Conservation (phyloP, 1,139 yeast genomes). For the Saccharomyces hybrid region DNA sequence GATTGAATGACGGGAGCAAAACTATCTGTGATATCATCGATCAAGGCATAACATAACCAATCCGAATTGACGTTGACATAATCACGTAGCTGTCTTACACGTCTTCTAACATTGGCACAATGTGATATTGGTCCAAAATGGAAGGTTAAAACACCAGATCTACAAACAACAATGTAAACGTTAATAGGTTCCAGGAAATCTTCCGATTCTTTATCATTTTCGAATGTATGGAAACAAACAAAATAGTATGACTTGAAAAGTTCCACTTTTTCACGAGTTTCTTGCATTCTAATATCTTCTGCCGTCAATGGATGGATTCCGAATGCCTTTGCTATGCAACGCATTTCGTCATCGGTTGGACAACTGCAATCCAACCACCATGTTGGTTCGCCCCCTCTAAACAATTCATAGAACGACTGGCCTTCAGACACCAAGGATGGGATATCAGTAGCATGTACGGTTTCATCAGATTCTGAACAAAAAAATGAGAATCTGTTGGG, state of each 20-base stretch:
- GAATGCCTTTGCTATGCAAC: conserved; percentile 56
- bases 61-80: conserved; percentile 83
- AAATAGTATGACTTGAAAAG: conserved; percentile 66
- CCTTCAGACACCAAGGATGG: conserved; percentile 63
- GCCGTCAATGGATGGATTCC: conserved; percentile 83
- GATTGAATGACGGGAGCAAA: conserved; percentile 86
- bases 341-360: conserved; percentile 64
- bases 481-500: conserved; percentile 82
- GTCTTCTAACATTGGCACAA: conserved; percentile 80
- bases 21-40: conserved; percentile 90
- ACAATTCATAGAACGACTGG: conserved; percentile 56
- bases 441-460: conserved; percentile 81
- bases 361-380: conserved; percentile 76
- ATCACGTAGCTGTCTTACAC: conserved; percentile 84
- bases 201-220: conserved; percentile 65
- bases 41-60: conserved; percentile 89
- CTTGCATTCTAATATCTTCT: conserved; percentile 79
- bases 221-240: conserved; percentile 78
- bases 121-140: conserved; percentile 78
- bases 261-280: conserved; percentile 79
- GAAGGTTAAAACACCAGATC: conserved; percentile 75
- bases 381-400: conserved; percentile 40
- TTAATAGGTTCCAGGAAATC: conserved; percentile 82
- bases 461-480: conserved; percentile 72
- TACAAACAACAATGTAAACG: conserved; percentile 80